Percentiles rank a stretch among this genome's conserved stretches.
These are phyloP conservation scores for Paxillus rubicundulus DNA, from an alignment of 768 basidiomycete species.

Conservation along the genomic window DNA sequence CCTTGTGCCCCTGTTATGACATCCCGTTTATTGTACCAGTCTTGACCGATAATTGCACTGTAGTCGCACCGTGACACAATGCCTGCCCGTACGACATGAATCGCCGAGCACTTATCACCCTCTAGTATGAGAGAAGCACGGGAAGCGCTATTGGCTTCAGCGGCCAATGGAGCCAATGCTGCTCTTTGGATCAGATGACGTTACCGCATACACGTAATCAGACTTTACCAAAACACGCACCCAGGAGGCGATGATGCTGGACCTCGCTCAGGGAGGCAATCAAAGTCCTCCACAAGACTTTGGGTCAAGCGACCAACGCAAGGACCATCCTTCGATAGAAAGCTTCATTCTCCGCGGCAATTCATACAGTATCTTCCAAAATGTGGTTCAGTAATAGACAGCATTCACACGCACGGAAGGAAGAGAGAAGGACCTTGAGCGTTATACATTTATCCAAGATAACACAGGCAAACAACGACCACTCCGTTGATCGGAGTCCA, in stretches of 20 bases:
- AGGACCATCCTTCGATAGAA: conserved; percentile 20
- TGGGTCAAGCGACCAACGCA: conserved; percentile 10
- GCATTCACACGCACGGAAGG: conserved; percentile 8
- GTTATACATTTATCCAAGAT: conserved; percentile 5
- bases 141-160: conserved; percentile 11
- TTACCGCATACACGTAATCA: conserved; percentile 34
- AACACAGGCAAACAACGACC: not conserved
- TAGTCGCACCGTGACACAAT: conserved; percentile 13
- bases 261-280: conserved; percentile 15
- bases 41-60: conserved; percentile 8
- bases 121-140: conserved; percentile 9
- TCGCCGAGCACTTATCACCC: conserved; percentile 15
- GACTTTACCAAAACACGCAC: conserved; percentile 37
- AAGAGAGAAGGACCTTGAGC: conserved; percentile 9
- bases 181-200: conserved; percentile 30
- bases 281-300: conserved; percentile 14
- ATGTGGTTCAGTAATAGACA: not conserved
- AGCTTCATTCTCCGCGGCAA: conserved; percentile 31
- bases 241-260: conserved; percentile 17
- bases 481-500: conserved; percentile 21
- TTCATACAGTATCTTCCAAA: conserved; percentile 22
- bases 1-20: conserved; percentile 20
- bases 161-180: conserved; percentile 12
- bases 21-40: conserved; percentile 13
- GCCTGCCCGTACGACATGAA: conserved; percentile 4